Evolutionary conservation across 768 basidiomycete species (phyloP).

Genomic region (Lentinula guzmanii): DNA sequence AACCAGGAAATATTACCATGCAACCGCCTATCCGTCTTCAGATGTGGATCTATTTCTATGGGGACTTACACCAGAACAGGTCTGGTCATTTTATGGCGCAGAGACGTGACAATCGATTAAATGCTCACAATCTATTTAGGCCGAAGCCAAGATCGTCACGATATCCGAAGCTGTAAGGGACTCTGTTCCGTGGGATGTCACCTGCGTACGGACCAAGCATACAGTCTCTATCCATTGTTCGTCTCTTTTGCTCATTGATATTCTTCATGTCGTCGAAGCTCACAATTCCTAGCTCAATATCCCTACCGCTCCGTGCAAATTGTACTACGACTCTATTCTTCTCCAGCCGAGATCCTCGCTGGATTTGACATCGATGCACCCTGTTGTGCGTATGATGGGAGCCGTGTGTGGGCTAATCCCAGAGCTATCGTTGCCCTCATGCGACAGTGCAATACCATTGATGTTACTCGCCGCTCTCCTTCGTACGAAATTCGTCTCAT

Average conservation of each 20-base stretch:
- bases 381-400: slow-evolving; percentile 49
- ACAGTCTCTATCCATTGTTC: slow-evolving; percentile 58
- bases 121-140: slow-evolving; percentile 23
- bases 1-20: slow-evolving; percentile 54
- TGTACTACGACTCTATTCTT: slow-evolving; percentile 55
- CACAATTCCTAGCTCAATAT: slow-evolving; percentile 43
- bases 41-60: slow-evolving; percentile 63
- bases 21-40: slow-evolving; percentile 48
- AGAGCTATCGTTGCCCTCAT: slow-evolving; percentile 56
- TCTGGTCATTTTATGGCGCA: slow-evolving; percentile 12
- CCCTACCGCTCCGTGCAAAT: slow-evolving; percentile 65
- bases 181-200: slow-evolving; percentile 64
- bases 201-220: slow-evolving; percentile 61
- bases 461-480: slow-evolving; percentile 56
- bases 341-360: slow-evolving; percentile 59
- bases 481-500: slow-evolving; percentile 59
- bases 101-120: background rate
- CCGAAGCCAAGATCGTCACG: slow-evolving; percentile 50
- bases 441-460: slow-evolving; percentile 61
- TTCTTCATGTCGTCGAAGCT: background rate
- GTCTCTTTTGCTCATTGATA: slow-evolving; percentile 12
- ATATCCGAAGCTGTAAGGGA: slow-evolving; percentile 63
- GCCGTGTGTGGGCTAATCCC: slow-evolving; percentile 54
- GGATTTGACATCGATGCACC: slow-evolving; percentile 66
- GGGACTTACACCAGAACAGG: slow-evolving; percentile 51